These are phyloP conservation scores for Malus sylvestris DNA, from an alignment of 306 rosid genomes.

Conservation along the genomic window DNA sequence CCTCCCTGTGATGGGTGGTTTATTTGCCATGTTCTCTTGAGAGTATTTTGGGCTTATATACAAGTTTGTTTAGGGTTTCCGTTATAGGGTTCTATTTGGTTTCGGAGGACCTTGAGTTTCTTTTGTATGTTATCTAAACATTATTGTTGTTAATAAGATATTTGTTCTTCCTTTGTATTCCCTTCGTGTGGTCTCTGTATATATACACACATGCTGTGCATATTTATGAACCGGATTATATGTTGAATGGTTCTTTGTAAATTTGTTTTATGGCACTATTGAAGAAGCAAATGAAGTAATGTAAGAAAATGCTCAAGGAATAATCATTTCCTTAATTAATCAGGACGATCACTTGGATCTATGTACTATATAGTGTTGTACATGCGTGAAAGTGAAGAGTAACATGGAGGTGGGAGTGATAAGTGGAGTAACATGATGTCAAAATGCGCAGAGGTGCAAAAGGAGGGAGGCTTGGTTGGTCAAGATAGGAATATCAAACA, in stretches of 20 bases:
- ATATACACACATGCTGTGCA: not conserved
- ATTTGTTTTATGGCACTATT: too few relatives aligned
- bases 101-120: not conserved
- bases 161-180: not conserved
- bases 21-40: not conserved
- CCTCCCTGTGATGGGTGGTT: not conserved
- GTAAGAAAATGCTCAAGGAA: not conserved
- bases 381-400: not conserved
- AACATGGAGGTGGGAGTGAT: not conserved
- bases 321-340: not conserved
- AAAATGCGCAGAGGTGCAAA: not conserved
- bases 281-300: not conserved
- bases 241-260: too few relatives aligned
- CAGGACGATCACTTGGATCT: not conserved
- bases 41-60: not conserved
- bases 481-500: not conserved
- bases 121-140: not conserved
- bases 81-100: too few relatives aligned
- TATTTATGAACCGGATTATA: not conserved
- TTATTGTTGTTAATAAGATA: not conserved
- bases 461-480: not conserved
- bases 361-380: not conserved
- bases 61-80: slow-evolving; percentile 1
- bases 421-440: not conserved
- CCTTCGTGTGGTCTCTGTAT: not conserved